A percentile compares a stretch with the other conserved stretches of the same genome.
Evolutionary conservation across 176 grass and related monocot genomes (phyloP).

Genomic region (Musa troglodytarum): DNA sequence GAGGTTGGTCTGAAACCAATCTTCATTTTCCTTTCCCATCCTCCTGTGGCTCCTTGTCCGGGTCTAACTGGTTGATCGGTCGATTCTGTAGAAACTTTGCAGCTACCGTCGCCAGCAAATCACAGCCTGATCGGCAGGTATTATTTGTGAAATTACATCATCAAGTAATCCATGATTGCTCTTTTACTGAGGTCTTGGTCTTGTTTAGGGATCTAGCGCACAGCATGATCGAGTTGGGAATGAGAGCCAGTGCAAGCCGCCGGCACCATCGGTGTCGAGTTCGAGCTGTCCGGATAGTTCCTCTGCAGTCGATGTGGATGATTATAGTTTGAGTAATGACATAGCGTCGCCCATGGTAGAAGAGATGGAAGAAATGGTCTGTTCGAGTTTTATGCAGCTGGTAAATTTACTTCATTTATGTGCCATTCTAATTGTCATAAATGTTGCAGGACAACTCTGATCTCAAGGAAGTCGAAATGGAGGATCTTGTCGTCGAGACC

Average conservation of each 20-base stretch:
- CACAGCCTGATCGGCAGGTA: conserved; percentile 16
- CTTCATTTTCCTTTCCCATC: background rate
- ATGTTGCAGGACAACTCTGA: conserved; percentile 27
- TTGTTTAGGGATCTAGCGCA: background rate
- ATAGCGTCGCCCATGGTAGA: conserved; percentile 8
- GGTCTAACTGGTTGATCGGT: conserved; percentile 6
- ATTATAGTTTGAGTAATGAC: background rate
- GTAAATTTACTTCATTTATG: background rate
- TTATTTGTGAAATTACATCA: background rate
- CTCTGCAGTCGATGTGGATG: conserved; percentile 13
- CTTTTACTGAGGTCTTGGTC: background rate
- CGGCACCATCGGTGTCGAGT: background rate
- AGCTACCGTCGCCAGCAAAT: conserved; percentile 36
- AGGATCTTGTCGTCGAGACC: conserved; percentile 27
- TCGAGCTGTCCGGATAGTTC: background rate
- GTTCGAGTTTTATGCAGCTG: background rate
- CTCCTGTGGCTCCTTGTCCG: background rate
- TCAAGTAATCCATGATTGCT: background rate
- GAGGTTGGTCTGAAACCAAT: conserved; percentile 33
- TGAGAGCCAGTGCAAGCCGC: conserved; percentile 16
- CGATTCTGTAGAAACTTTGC: conserved; percentile 41
- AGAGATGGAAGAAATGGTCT: conserved; percentile 64
- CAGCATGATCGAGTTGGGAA: background rate
- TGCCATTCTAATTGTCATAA: too few relatives aligned
- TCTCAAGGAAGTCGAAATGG: conserved; percentile 37